These are phyloP conservation scores for Phytophthora tubulina DNA, from an alignment of 352 stramenopile species.

Conservation along the genomic window DNA sequence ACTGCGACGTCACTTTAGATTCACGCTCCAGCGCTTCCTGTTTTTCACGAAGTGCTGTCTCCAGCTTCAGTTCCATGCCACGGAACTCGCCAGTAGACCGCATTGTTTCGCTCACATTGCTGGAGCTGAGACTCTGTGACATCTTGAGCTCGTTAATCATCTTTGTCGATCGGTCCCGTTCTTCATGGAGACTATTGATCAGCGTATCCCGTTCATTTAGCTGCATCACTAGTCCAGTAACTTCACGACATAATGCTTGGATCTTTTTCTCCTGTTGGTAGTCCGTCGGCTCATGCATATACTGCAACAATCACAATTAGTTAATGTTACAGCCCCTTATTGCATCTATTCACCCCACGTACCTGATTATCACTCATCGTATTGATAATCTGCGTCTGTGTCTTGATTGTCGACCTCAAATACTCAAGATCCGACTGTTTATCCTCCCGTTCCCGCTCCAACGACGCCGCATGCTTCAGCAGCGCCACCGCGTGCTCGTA, in stretches of 20 bases:
- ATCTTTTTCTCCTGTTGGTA: conserved; percentile 62
- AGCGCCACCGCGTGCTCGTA: conserved; percentile 69
- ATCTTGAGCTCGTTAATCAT: conserved; percentile 59
- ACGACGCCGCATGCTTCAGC: conserved; percentile 50
- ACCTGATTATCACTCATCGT: conserved; percentile 61
- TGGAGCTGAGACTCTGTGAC: conserved; percentile 34
- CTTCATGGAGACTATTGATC: conserved; percentile 66
- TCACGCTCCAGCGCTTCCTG: conserved; percentile 37
- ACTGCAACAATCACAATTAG: conserved; percentile 28
- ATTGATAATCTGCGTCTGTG: conserved; percentile 65
- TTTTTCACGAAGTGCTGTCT: conserved; percentile 43
- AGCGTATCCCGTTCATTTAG: conserved; percentile 62
- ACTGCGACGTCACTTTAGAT: conserved; percentile 25
- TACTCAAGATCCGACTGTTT: conserved; percentile 59
- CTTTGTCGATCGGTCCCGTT: conserved; percentile 54
- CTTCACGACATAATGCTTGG: conserved; percentile 67
- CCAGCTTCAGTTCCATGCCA: conserved; percentile 49
- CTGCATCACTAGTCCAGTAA: conserved; percentile 64
- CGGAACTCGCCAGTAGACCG: conserved; percentile 33
- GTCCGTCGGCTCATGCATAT: conserved; percentile 40
- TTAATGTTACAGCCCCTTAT: background rate
- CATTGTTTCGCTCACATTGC: conserved; percentile 40
- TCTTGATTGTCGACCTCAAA: conserved; percentile 56
- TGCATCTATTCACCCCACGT: background rate
- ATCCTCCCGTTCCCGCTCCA: conserved; percentile 52